These are phyloP conservation scores for Heterobasidion annosum DNA, from an alignment of 1,284 basidiomycete genomes.

Conservation along the genomic window DNA sequence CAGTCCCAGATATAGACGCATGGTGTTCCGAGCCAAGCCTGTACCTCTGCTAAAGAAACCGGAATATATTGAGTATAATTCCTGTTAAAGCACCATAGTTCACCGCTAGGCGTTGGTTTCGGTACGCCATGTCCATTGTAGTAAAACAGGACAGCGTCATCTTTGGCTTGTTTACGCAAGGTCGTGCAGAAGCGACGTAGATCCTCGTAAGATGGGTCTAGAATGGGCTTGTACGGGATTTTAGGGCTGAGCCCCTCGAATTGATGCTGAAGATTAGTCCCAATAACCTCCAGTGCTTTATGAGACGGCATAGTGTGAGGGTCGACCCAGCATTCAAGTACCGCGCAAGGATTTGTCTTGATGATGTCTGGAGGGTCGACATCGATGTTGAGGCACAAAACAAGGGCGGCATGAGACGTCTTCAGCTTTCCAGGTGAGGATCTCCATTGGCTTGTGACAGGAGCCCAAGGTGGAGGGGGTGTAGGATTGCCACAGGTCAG, in stretches of 20 bases:
- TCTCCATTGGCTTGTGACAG: conserved; percentile 71
- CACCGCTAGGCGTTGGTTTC: conserved; percentile 92
- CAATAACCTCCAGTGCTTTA: conserved; percentile 86
- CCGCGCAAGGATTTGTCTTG: conserved; percentile 95
- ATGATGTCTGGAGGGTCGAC: conserved; percentile 96
- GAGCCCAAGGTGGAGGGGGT: conserved; percentile 52
- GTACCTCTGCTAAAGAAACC: conserved; percentile 88
- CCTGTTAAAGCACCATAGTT: conserved; percentile 98
- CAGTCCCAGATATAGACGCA: conserved; percentile 99
- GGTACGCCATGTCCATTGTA: conserved; percentile 99
- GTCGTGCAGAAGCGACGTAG: conserved; percentile 85
- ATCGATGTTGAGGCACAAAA: conserved; percentile 94
- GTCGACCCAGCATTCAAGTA: conserved; percentile 97
- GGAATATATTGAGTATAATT: conserved; percentile 99
- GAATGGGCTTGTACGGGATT: conserved; percentile 85
- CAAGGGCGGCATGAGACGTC: conserved; percentile 89
- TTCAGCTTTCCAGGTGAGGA: conserved; percentile 76
- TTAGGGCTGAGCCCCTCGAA: conserved; percentile 92
- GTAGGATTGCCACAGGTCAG: conserved; percentile 81
- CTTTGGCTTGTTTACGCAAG: conserved; percentile 83
- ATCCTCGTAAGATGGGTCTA: conserved; percentile 95
- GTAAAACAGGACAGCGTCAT: conserved; percentile 93
- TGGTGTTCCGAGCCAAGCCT: conserved; percentile 88
- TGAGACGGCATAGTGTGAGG: conserved; percentile 82
- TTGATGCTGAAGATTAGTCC: conserved; percentile 89